Evolutionary conservation across 2,329 filamentous ascomycete genomes (phyloP).

Genomic region (Diaporthe aspalathi): DNA sequence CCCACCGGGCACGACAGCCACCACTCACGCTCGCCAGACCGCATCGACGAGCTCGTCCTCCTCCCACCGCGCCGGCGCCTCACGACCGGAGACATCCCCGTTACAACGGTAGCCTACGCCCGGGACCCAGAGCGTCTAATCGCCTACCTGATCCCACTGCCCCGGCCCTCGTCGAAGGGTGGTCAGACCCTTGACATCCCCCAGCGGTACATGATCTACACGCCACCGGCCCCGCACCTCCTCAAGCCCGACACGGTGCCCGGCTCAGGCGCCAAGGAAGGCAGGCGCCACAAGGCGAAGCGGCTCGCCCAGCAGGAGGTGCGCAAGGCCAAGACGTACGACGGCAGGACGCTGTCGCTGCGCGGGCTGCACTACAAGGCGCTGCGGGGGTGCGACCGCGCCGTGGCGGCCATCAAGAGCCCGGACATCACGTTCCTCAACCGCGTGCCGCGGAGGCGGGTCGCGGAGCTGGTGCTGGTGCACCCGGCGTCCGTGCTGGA

Average conservation of each 20-base stretch:
- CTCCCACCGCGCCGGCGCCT: slow-evolving; percentile 29
- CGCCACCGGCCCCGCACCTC: slow-evolving; percentile 27
- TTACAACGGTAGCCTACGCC: slow-evolving; percentile 5
- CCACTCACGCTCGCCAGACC: slow-evolving; percentile 5
- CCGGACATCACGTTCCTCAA: slow-evolving; percentile 29
- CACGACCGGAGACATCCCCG: slow-evolving; percentile 29
- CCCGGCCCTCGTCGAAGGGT: not conserved
- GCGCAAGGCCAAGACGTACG: slow-evolving; percentile 28
- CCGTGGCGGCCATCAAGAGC: slow-evolving; percentile 23
- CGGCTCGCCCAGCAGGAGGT: slow-evolving; percentile 20
- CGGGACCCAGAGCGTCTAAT: slow-evolving; percentile 4
- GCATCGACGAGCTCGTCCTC: slow-evolving; percentile 2
- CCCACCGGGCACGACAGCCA: not conserved
- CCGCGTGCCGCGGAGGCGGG: slow-evolving; percentile 20
- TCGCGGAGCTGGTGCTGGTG: slow-evolving; percentile 15
- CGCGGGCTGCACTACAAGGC: slow-evolving; percentile 33
- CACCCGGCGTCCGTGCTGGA: slow-evolving; percentile 20
- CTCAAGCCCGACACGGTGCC: not conserved
- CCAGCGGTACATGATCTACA: slow-evolving; percentile 34
- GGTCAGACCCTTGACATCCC: slow-evolving; percentile 10
- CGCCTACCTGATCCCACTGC: slow-evolving; percentile 29
- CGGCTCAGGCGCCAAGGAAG: not conserved
- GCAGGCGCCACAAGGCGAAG: slow-evolving; percentile 28
- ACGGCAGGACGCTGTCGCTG: slow-evolving; percentile 23
- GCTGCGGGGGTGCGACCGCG: slow-evolving; percentile 18